Base-by-base conservation (phyloP, 768 basidiomycete species). In the Pisolithus sp. region DNA sequence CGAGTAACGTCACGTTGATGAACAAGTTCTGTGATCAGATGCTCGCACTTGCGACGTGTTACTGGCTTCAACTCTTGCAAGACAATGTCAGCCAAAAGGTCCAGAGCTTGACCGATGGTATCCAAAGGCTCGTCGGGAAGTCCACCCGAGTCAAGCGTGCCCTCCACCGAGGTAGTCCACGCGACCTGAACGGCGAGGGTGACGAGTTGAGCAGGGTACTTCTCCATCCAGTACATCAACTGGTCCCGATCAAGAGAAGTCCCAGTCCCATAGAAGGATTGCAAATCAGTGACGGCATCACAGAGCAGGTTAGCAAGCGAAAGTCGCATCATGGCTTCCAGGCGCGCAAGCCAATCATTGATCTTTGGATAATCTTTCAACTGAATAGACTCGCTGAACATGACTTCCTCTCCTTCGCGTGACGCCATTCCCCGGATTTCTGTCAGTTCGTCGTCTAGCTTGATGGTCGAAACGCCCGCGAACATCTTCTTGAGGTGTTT, bases 401-500 rank as follows among this genome's bases (percentile, higher is more conserved):
- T 71, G 15, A 99, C 89, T 64, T 93, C 87, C 68, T 99, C 96
- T 39, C 95, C 96, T 66, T 99, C 96, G 52, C 92, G 78, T 1
- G 96, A 98, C 12, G 90, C 82, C 85, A 98, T 95, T 48, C 90
- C 93, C 56, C 85, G 84, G 51, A 98, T 94, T 62, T 86, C 81
- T 5, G 90, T 86, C 55, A 89, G 66, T 44, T 93, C 92, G 17
- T 93, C 90, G 64, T 96, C 91, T 24, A 98, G 77, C 59, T 74
- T 78, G 58, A 98, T 77, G 0, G 93, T 93, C 1, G 93, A 86
- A 37, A 99, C 86, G 24, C 96, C 96, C 20, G 96, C 96, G 70
- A 99, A 99, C 96, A 99, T 99, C 79, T 99, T 99, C 76, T 97
- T 98, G 53, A 99, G 77, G 72, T 98, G 96, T 61, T 99, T 99